Base-by-base conservation (phyloP, 805 yeast genomes). In the Cyberlindnera xishuangbannaensis region DNA sequence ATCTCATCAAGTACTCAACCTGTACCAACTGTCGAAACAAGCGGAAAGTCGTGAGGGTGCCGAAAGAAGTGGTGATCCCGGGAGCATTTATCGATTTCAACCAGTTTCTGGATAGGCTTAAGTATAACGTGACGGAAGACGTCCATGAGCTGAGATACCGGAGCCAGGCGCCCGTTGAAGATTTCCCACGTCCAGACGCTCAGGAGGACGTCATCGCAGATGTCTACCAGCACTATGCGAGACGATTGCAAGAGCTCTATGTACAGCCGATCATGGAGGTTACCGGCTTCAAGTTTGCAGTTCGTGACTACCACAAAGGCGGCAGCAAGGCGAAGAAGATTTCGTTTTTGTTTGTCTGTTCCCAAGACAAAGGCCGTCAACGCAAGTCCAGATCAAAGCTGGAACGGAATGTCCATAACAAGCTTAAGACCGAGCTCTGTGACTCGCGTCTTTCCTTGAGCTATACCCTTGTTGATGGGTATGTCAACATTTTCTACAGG, bases 281-380 rank as follows among this genome's bases (percentile, higher is more conserved):
- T 3, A 64, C 72, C 0, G 71, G 71, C 2, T 67, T 57, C 38
- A 55, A 61, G 32, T 65, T 65, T 38, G 67, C 69, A 0, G 62
- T 65, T 10, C 51, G 72, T 31, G 72, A 67, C 40, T 65, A 58
- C 40, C 72, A 67, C 41, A 63, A 65, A 44, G 65, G 64, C 22
- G 66, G 67, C 5, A 51, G 60, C 24, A 61, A 59, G 37, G 49
- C 62, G 7, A 64, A 63, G 33, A 65, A 62, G 39, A 54, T 65
- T 24, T 53, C 67, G 1, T 65, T 68, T 56, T 63, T 59, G 61
- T 67, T 62, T 36, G 58, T 67, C 18, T 67, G 72, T 37, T 62
- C 69, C 3, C 71, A 67, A 34, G 72, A 67, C 38, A 56, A 51
- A 29, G 43, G 53, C n/a, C 55, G 64, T 16, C 67, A 65, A 36